Conservation (phyloP, 495 filamentous ascomycete species). For the Cudoniella acicularis region DNA sequence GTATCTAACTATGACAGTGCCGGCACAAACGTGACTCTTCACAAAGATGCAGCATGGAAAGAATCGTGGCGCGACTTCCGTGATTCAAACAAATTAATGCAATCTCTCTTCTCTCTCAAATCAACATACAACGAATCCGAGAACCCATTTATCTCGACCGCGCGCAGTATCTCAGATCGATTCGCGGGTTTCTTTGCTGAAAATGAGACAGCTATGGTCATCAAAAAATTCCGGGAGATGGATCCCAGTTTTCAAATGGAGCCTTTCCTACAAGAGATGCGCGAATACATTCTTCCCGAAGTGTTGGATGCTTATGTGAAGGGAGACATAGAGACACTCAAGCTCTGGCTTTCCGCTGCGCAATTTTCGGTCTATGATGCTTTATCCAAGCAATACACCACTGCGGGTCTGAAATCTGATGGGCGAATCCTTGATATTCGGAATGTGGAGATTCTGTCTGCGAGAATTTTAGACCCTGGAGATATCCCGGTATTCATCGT, state of each 20-base stretch:
- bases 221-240: constrained; percentile 97
- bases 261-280: constrained; percentile 86
- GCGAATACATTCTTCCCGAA: constrained; percentile 96
- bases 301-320: constrained; percentile 98
- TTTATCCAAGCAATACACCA: constrained; percentile 89
- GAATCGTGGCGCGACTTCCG: constrained; percentile 92
- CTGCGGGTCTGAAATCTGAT: constrained; percentile 87
- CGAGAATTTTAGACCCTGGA: constrained; percentile 90
- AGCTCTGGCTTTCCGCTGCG: constrained; percentile 90
- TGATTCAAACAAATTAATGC: constrained; percentile 83
- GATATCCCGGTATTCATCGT: constrained; percentile 97
- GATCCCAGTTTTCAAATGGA: constrained; percentile 94
- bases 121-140: constrained; percentile 90
- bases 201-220: constrained; percentile 93
- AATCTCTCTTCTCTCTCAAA: constrained; percentile 79
- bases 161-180: constrained; percentile 87
- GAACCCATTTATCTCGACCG: constrained; percentile 90
- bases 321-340: constrained; percentile 85
- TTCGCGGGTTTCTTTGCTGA: constrained; percentile 96
- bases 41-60: constrained; percentile 96
- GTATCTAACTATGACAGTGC: constrained; percentile 54
- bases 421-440: constrained; percentile 92
- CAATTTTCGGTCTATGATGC: constrained; percentile 94
- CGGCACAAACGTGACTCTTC: constrained; percentile 87
- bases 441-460: constrained; percentile 84